Evolutionary conservation across 768 basidiomycete species (phyloP), one percentile per base, ranked within the genome.

Genomic region (Amanita phalloides): DNA sequence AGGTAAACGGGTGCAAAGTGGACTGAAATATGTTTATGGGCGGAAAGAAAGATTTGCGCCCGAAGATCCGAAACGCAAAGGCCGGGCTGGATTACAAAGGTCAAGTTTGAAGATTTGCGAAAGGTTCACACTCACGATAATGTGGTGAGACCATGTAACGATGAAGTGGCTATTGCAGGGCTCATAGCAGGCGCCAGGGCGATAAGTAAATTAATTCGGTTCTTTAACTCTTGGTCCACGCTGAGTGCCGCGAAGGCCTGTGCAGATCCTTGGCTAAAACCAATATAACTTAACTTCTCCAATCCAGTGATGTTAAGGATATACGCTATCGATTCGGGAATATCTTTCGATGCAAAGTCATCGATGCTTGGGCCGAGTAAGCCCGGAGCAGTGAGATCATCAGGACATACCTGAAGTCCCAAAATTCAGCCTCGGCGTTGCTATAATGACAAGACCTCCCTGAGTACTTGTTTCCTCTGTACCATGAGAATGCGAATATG

Each of bases 261-360:
- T n/a, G 77, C 77, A 3, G 76, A 76, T 45, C 88, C 89, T 64
- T 91, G 89, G 59, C 88, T 90, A 64, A 91, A 91, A 28, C 89
- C 89, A 50, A 91, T 68, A 56, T 91, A 91, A 63, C 85, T 84
- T 39, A 91, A 64, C 57, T 75, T 86, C 39, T 68, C 63, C 25
- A 73, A 75, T 50, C 81, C 77, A 32, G 89, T 86, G 30, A 78
- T 79, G 53, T 78, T 70, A 30, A 90, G 76, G 53, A 90, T 82
- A 61, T 90, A 84, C 47, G 79, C 67, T 49, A 90, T 88, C n/a
- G 86, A 81, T 61, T 90, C 85, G 1, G 89, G 89, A 58, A 91
- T 90, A 62, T 91, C 90, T 59, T 86, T 77, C 85, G 86, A 87
- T 10, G 88, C 89, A 62, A 90, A 90, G 56, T 91, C 85, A 59